These are phyloP conservation scores for Dactylellina sp. DNA, from an alignment of 2,329 filamentous ascomycete genomes.

Conservation along the genomic window DNA sequence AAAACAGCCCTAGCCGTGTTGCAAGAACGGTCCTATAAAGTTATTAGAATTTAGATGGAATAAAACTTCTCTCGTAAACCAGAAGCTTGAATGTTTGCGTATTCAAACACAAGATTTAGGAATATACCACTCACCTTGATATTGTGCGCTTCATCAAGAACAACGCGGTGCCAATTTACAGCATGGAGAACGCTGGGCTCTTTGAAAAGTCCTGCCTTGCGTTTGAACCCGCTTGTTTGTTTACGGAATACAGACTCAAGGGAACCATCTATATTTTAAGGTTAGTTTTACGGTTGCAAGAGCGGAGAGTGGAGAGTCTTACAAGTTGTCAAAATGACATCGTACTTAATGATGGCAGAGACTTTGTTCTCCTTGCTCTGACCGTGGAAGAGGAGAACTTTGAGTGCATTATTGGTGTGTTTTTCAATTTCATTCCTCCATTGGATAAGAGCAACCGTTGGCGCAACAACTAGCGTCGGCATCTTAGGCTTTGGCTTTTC, in stretches of 20 bases:
- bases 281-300: conserved; percentile 19
- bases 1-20: conserved; percentile 96
- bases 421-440: conserved; percentile 85
- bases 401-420: conserved; percentile 87
- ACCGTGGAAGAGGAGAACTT: conserved; percentile 89
- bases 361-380: conserved; percentile 81
- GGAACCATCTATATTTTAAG: conserved; percentile 66
- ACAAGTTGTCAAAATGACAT: conserved; percentile 98
- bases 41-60: conserved; percentile 9
- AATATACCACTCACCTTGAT: conserved; percentile 74
- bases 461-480: conserved; percentile 88
- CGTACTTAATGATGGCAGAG: conserved; percentile 81
- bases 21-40: conserved; percentile 76
- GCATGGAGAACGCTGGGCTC: conserved; percentile 83
- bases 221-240: conserved; percentile 88
- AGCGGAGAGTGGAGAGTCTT: conserved; percentile 66
- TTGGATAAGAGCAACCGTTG: conserved; percentile 94
- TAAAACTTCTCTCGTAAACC: too few relatives aligned
- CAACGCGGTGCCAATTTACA: conserved; percentile 87
- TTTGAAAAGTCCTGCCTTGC: conserved; percentile 82
- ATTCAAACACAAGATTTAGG: too few relatives aligned
- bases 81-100: too few relatives aligned
- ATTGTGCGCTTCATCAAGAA: conserved; percentile 94
- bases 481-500: conserved; percentile 75
- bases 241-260: conserved; percentile 93